These are phyloP conservation scores for Perkinsus marinus DNA, from an alignment of 169 alveolate genomes.

Conservation along the genomic window DNA sequence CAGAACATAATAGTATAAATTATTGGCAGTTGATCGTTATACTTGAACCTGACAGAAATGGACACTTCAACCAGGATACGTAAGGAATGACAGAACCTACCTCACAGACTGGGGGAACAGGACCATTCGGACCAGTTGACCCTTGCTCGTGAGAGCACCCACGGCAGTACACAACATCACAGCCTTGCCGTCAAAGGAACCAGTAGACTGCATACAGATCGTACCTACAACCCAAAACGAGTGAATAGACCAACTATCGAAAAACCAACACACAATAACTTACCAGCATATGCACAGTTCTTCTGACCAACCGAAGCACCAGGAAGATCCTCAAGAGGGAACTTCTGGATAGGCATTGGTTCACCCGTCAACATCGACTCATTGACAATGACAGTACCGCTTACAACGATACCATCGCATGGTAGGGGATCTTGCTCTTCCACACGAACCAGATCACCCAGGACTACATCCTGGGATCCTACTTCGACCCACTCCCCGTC, in stretches of 20 bases:
- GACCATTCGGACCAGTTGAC: background rate
- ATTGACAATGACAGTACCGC: background rate
- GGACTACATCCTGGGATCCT: background rate
- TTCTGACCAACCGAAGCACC: background rate
- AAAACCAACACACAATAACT: too few species aligned
- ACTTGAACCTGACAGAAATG: background rate
- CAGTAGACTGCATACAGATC: background rate
- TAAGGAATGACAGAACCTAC: background rate
- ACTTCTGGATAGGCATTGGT: slow-evolving; percentile 7
- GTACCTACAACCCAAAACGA: background rate
- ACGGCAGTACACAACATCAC: background rate
- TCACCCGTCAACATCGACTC: slow-evolving; percentile 2
- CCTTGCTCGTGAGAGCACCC: background rate
- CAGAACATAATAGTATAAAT: background rate
- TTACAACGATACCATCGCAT: background rate
- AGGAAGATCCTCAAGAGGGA: background rate
- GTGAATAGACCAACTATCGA: too few species aligned
- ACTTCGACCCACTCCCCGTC: background rate
- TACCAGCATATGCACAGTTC: background rate
- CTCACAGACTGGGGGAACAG: background rate
- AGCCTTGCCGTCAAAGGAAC: background rate
- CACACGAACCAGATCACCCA: background rate
- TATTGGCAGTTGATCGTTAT: background rate
- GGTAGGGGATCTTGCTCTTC: background rate
- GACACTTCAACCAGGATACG: too few species aligned